Percentiles rank a stretch among this genome's conserved stretches.
These are phyloP conservation scores for Solanum chiquidenum DNA, from an alignment of 257 asterid genomes.

Conservation along the genomic window DNA sequence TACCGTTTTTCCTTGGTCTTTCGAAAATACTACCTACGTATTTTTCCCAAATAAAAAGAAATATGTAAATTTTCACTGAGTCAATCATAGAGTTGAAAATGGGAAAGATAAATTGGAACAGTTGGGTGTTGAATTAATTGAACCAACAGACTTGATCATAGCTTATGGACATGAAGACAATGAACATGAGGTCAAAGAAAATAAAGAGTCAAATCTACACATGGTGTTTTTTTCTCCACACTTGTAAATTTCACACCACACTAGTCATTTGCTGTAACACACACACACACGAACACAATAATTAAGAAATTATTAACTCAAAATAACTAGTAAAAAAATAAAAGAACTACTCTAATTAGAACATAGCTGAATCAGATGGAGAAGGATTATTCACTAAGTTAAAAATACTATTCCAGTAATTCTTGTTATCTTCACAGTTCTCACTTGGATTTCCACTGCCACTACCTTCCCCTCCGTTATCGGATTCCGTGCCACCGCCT, in stretches of 20 bases:
- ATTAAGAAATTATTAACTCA: not conserved
- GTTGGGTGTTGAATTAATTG: not conserved
- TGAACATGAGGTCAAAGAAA: not conserved
- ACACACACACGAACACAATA: not conserved
- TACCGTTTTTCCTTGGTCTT: no score
- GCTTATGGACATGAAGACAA: not conserved
- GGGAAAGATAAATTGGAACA: not conserved
- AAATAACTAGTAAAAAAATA: not conserved
- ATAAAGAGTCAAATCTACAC: not conserved
- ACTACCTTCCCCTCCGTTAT: slow-evolving; percentile 16
- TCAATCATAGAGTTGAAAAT: not conserved
- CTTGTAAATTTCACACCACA: not conserved
- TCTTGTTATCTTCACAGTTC: slow-evolving; percentile 56
- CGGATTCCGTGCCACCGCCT: slow-evolving; percentile 45
- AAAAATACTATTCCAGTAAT: slow-evolving; percentile 80
- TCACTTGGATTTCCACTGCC: slow-evolving; percentile 18
- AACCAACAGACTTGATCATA: not conserved
- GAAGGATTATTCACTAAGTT: slow-evolving; percentile 56
- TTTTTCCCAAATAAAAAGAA: not conserved
- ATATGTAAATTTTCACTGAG: not conserved
- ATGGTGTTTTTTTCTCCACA: not conserved
- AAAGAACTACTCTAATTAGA: not conserved
- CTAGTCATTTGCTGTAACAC: not conserved
- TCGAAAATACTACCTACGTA: no score
- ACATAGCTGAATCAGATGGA: slow-evolving; percentile 46